Evolutionary conservation across 495 filamentous ascomycete species (phyloP), one percentile per base, ranked within the genome.

Genomic region (Tuber umbilicatum): DNA sequence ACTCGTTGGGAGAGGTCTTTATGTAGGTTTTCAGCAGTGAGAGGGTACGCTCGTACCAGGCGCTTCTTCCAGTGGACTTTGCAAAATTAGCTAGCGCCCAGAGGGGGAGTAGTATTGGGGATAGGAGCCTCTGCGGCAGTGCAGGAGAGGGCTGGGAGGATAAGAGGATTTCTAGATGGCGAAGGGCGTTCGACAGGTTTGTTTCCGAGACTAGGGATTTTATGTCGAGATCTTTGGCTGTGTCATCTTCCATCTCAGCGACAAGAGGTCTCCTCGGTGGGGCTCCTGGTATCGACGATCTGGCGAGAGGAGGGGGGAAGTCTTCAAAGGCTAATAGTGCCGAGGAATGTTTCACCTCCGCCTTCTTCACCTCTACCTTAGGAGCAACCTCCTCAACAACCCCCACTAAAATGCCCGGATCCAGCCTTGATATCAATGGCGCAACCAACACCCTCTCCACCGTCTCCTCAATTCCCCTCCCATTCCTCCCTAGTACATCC

Each of bases 121-220:
- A 81, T 14, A 91, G 72, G 5, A 90, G 81, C 70, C 88, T 85
- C 74, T 88, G 87, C 3, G 88, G 83, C 0, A 90, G 83, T 4
- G 87, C 84, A 27, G 89, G 87, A 74, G 90, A 88, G 5, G 88
- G 87, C 76, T 89, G 88, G 27, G 89, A 87, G 31, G 86, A 75
- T 10, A 87, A 79, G 42, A 91, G 81, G 39, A 77, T 81, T 37
- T 81, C 81, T 10, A 91, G 73, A 38, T 87, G 84, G 35, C 85
- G 77, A 37, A 91, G 68, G 4, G 87, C 86, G 14, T n/a, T 68
- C 0, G 74, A 70, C 21, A 82, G 81, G 1, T 60, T 10, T 37
- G n/a, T 27, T 69, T 82, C 81, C n/a, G 78, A 38, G 17, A 82
- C 70, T 16, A 82, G 68, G 45, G 74, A 64, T 19, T 64, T 64